Percentiles rank a stretch among this genome's conserved stretches.
These are phyloP conservation scores for Phialophora tarda DNA, from an alignment of 2,329 filamentous ascomycete species.

Conservation along the genomic window DNA sequence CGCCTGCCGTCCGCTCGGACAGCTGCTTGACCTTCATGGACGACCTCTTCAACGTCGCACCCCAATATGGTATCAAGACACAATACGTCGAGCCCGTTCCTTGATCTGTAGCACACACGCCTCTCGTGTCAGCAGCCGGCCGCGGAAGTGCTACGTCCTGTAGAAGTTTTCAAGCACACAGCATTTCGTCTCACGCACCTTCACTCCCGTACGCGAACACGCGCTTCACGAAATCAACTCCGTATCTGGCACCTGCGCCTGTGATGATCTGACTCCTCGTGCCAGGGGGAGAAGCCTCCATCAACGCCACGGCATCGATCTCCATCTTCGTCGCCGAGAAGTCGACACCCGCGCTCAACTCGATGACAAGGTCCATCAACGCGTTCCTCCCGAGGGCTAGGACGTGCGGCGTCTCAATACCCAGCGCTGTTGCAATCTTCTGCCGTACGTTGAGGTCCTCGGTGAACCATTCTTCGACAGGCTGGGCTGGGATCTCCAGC, in stretches of 20 bases:
- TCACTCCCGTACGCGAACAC: slow-evolving; percentile 22
- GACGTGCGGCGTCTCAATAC: background rate
- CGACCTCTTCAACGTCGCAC: slow-evolving; percentile 11
- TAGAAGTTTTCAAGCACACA: too few relatives aligned
- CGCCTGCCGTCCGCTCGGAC: slow-evolving; percentile 11
- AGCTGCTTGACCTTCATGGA: slow-evolving; percentile 14
- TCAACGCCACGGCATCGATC: slow-evolving; percentile 19
- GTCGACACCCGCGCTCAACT: slow-evolving; percentile 10
- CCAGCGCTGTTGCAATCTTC: slow-evolving; percentile 8
- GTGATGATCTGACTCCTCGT: slow-evolving; percentile 21
- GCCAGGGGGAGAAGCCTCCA: slow-evolving; percentile 9
- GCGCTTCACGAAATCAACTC: slow-evolving; percentile 20
- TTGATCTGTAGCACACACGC: slow-evolving; percentile 5
- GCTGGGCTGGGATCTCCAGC: slow-evolving; percentile 15
- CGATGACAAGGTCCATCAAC: slow-evolving; percentile 21
- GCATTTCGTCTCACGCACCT: background rate
- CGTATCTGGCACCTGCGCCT: slow-evolving; percentile 6
- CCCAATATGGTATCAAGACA: slow-evolving; percentile 22
- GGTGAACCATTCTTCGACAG: slow-evolving; percentile 6
- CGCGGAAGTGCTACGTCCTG: too few relatives aligned
- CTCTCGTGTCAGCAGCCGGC: background rate
- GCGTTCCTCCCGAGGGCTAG: slow-evolving; percentile 16
- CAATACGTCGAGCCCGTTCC: slow-evolving; percentile 22
- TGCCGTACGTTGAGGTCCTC: slow-evolving; percentile 4
- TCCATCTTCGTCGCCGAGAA: slow-evolving; percentile 14